These are phyloP conservation scores for Dendrobium chrysotoxum DNA, from an alignment of 106 monocot genomes.

Conservation along the genomic window DNA sequence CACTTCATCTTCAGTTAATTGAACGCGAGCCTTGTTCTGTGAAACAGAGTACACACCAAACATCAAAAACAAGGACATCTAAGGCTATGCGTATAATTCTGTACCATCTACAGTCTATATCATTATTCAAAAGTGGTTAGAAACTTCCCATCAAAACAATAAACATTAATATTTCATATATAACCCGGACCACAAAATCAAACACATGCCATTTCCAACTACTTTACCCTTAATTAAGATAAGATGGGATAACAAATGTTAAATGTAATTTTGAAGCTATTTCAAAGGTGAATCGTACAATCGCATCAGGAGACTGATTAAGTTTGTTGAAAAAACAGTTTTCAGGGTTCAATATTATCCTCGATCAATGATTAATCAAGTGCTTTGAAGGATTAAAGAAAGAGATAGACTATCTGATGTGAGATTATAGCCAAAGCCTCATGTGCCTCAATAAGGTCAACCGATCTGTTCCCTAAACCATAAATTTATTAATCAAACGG, in stretches of 20 bases:
- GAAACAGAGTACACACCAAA: not conserved
- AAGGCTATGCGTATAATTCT: not conserved
- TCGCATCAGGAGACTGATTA: not conserved
- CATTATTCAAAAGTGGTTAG: not conserved
- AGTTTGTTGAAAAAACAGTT: not conserved
- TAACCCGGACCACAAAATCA: not conserved
- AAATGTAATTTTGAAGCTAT: not conserved
- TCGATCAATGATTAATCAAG: not conserved
- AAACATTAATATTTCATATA: not conserved
- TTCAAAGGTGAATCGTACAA: not conserved
- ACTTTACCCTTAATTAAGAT: not conserved
- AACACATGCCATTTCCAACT: not conserved
- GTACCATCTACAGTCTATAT: not conserved
- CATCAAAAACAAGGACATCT: not conserved
- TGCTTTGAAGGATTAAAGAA: not conserved
- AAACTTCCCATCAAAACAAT: not conserved
- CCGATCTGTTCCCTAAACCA: not conserved
- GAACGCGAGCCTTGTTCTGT: conserved; percentile 42
- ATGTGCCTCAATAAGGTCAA: not conserved
- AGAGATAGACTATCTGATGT: not conserved
- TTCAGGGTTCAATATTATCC: not conserved
- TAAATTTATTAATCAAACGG: not conserved
- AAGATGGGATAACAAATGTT: not conserved
- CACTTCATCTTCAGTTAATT: conserved; percentile 76
- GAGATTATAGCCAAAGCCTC: not conserved